phyloP scores from a whole-genome alignment of 2,329 filamentous ascomycete genomes.

The Phaeosphaeriaceae sp. region DNA sequence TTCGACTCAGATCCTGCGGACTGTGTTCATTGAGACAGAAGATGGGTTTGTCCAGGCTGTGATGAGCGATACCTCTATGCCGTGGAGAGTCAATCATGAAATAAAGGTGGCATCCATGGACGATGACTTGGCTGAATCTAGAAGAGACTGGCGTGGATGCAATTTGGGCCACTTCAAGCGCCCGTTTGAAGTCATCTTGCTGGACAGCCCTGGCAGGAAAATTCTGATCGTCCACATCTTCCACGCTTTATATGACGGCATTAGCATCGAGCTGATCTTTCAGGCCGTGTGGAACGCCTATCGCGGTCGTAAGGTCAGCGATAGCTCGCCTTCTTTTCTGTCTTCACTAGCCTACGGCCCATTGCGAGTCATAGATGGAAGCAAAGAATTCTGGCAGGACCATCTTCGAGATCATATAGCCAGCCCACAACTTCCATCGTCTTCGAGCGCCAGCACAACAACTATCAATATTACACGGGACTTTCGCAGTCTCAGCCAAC shows the following conservation, averaged over 20 bases:
- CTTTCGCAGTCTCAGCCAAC: slow-evolving; percentile 57
- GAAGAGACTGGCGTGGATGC: slow-evolving; percentile 61
- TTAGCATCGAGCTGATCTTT: slow-evolving; percentile 75
- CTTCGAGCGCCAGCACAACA: slow-evolving; percentile 19
- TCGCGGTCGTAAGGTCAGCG: slow-evolving; percentile 26
- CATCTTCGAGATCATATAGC: slow-evolving; percentile 57
- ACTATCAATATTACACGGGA: slow-evolving; percentile 37
- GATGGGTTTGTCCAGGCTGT: slow-evolving; percentile 82
- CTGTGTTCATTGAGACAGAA: slow-evolving; percentile 73
- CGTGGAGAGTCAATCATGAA: slow-evolving; percentile 23
- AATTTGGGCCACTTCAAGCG: slow-evolving; percentile 60
- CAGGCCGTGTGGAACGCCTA: slow-evolving; percentile 65
- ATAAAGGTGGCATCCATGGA: slow-evolving; percentile 28
- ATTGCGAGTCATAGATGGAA: slow-evolving; percentile 58
- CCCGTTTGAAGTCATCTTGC: slow-evolving; percentile 62
- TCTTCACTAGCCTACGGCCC: slow-evolving; percentile 75
- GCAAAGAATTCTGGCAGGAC: slow-evolving; percentile 72
- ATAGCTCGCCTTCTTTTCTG: slow-evolving; percentile 65
- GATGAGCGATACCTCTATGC: slow-evolving; percentile 51
- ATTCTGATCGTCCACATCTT: slow-evolving; percentile 75
- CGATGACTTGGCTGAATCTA: slow-evolving; percentile 43
- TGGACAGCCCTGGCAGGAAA: slow-evolving; percentile 41
- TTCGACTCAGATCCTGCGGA: slow-evolving; percentile 72
- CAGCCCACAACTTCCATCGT: slow-evolving; percentile 37
- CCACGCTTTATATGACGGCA: slow-evolving; percentile 87